These are phyloP conservation scores for Cladosporium velox DNA, from an alignment of 2,329 filamentous ascomycete genomes.

Conservation along the genomic window DNA sequence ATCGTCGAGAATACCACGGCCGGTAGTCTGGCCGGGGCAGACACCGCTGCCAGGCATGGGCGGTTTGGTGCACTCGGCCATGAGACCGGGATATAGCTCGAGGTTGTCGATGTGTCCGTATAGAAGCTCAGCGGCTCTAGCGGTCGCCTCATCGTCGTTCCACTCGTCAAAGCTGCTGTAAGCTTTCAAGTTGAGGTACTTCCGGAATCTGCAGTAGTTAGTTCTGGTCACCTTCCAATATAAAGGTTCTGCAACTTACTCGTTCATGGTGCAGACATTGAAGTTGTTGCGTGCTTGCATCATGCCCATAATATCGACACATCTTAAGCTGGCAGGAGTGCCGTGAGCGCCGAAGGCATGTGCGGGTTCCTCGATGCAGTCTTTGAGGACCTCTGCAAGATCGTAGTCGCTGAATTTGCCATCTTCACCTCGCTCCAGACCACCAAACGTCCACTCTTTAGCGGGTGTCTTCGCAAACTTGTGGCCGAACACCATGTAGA, in stretches of 20 bases:
- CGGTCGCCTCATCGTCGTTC: conserved; percentile 41
- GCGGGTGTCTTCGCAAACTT: conserved; percentile 27
- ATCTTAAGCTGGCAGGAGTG: conserved; percentile 49
- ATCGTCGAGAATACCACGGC: conserved; percentile 51
- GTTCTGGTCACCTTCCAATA: background rate
- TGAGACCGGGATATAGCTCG: conserved; percentile 61
- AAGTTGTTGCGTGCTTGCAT: conserved; percentile 43
- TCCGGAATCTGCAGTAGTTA: conserved; percentile 34
- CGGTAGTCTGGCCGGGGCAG: conserved; percentile 49
- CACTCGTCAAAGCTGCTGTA: conserved; percentile 41
- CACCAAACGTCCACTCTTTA: conserved; percentile 48
- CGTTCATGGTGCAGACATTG: conserved; percentile 53
- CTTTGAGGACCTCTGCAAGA: conserved; percentile 49
- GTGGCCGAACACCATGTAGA: conserved; percentile 40
- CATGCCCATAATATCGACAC: conserved; percentile 53
- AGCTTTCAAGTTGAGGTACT: conserved; percentile 41
- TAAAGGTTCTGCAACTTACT: conserved; percentile 37
- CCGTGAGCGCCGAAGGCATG: conserved; percentile 55
- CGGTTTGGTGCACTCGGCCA: conserved; percentile 59
- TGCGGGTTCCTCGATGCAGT: conserved; percentile 51
- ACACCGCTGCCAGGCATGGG: conserved; percentile 51
- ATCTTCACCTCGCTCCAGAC: conserved; percentile 43
- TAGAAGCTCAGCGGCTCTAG: conserved; percentile 49
- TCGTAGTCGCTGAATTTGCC: conserved; percentile 48
- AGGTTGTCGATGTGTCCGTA: conserved; percentile 54